Evolutionary conservation across 495 filamentous ascomycete genomes (phyloP).

Genomic region (Apiosordaria backusii): DNA sequence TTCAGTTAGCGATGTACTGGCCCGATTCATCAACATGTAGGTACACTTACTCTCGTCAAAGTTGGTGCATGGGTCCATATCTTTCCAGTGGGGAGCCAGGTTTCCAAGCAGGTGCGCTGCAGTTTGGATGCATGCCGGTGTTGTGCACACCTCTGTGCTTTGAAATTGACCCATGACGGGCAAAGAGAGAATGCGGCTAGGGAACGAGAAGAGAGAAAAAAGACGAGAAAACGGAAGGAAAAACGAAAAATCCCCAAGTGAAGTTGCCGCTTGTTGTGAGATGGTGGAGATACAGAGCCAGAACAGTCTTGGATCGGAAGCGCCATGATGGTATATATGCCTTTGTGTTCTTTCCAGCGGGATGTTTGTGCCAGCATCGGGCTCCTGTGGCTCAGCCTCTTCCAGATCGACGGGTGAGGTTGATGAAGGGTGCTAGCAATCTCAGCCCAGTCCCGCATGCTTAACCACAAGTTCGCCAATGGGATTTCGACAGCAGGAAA

Average conservation of each 20-base stretch:
- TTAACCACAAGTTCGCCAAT: not conserved
- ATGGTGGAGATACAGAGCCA: not conserved
- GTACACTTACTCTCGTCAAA: slow-evolving; percentile 53
- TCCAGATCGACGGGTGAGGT: slow-evolving; percentile 3
- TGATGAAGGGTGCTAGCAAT: not conserved
- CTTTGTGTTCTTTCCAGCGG: not conserved
- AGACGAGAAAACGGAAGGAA: not conserved
- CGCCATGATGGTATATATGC: not conserved
- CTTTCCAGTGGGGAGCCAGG: slow-evolving; percentile 58
- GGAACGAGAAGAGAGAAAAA: not conserved
- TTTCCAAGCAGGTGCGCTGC: slow-evolving; percentile 64
- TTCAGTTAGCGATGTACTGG: not conserved
- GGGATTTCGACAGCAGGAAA: not conserved
- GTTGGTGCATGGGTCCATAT: slow-evolving; percentile 64
- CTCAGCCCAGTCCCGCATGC: slow-evolving; percentile 1
- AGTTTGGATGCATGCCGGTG: slow-evolving; percentile 64
- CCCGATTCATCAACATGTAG: not conserved
- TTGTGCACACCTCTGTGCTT: slow-evolving; percentile 43
- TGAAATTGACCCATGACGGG: slow-evolving; percentile 20
- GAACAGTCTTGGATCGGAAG: not conserved
- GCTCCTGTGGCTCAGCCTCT: not conserved
- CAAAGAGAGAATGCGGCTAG: not conserved
- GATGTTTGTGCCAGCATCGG: slow-evolving; percentile 2
- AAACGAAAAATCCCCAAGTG: not conserved
- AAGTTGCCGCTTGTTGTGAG: not conserved